Conservation (phyloP, 345 rosid genomes). For the Streptanthus diversifolius region DNA sequence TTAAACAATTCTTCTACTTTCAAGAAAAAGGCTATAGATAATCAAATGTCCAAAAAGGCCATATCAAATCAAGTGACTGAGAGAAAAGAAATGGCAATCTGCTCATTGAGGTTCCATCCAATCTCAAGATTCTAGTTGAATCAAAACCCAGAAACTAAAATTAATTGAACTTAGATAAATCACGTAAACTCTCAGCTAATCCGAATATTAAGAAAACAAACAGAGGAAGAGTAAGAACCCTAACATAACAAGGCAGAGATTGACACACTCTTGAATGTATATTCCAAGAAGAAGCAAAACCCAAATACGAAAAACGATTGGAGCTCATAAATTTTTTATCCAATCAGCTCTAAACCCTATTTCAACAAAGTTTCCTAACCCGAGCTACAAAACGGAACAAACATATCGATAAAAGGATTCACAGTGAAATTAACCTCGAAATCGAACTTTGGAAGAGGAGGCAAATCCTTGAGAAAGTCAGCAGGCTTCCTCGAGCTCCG, state of each 20-base stretch:
- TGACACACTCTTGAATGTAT: background rate
- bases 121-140: conserved; percentile 4
- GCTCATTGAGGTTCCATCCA: conserved; percentile 14
- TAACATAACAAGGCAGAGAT: background rate
- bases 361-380: background rate
- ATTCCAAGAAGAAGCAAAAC: background rate
- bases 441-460: conserved; percentile 60
- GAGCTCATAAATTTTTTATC: background rate
- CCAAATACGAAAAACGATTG: background rate
- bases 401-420: conserved; percentile 3
- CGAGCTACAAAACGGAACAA: background rate
- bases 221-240: conserved; percentile 2
- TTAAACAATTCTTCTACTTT: background rate
- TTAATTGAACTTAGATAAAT: background rate
- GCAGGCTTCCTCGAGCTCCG: conserved; percentile 83
- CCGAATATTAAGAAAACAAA: background rate
- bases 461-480: conserved; percentile 78
- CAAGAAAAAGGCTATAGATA: background rate
- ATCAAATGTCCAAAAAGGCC: background rate
- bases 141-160: background rate
- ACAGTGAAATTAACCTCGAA: conserved; percentile 50
- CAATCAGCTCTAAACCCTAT: conserved; percentile 1
- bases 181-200: background rate
- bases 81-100: background rate
- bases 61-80: background rate